Conservation (phyloP, 2,329 filamentous ascomycete species). For the Ophiostoma perfectum region DNA sequence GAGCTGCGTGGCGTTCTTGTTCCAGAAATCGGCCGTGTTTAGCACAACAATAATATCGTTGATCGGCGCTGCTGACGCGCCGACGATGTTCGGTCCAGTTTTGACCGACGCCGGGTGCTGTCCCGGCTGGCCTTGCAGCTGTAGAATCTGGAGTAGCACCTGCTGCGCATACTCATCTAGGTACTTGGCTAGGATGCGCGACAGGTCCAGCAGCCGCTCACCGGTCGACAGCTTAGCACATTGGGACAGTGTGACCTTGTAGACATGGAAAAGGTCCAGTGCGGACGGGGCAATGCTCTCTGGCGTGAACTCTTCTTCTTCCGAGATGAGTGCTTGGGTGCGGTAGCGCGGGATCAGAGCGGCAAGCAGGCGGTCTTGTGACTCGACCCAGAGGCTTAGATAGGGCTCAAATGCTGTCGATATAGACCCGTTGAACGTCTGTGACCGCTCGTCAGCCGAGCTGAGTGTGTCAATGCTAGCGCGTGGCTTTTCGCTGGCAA, state of each 20-base stretch:
- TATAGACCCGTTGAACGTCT: slow-evolving; percentile 82
- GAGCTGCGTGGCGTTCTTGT: slow-evolving; percentile 83
- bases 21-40: slow-evolving; percentile 97
- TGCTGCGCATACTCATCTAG: slow-evolving; percentile 93
- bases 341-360: slow-evolving; percentile 83
- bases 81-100: neutral
- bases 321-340: slow-evolving; percentile 68
- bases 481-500: slow-evolving; percentile 54
- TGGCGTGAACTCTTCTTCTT: slow-evolving; percentile 86
- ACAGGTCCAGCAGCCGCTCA: slow-evolving; percentile 77
- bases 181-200: slow-evolving; percentile 82
- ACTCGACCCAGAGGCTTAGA: slow-evolving; percentile 93
- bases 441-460: slow-evolving; percentile 67
- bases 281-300: slow-evolving; percentile 89
- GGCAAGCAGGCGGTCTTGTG: slow-evolving; percentile 83
- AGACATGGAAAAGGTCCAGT: slow-evolving; percentile 96
- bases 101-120: neutral
- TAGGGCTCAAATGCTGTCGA: slow-evolving; percentile 97
- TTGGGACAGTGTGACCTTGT: slow-evolving; percentile 85
- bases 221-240: slow-evolving; percentile 94
- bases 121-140: slow-evolving; percentile 30
- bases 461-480: slow-evolving; percentile 86
- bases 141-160: slow-evolving; percentile 69
- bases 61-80: slow-evolving; percentile 37
- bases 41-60: slow-evolving; percentile 73